phyloP scores from a whole-genome alignment of 768 basidiomycete species.

The Lactarius sp. region DNA sequence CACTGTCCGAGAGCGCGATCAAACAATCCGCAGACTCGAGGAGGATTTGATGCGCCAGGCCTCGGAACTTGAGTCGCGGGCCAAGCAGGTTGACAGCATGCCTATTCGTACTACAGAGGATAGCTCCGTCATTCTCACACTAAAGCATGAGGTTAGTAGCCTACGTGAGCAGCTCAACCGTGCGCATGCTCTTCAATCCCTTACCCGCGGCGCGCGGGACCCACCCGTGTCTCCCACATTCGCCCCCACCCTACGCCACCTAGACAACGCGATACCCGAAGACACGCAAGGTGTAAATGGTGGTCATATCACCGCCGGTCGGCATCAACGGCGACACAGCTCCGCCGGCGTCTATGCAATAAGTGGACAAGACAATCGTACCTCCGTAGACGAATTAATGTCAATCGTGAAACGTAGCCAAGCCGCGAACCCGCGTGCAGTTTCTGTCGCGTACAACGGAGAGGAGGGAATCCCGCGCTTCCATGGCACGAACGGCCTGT shows the following conservation, averaged over 20 bases:
- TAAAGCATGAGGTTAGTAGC: slow-evolving; percentile 89
- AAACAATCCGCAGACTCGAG: slow-evolving; percentile 72
- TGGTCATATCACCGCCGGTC: slow-evolving; percentile 28
- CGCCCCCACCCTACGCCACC: slow-evolving; percentile 65
- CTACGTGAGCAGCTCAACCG: slow-evolving; percentile 95
- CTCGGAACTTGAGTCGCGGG: slow-evolving; percentile 68
- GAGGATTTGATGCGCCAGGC: slow-evolving; percentile 73
- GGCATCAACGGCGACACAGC: slow-evolving; percentile 81
- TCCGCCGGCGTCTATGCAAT: slow-evolving; percentile 74
- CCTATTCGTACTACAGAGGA: slow-evolving; percentile 75
- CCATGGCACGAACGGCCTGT: slow-evolving; percentile 56
- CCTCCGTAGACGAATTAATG: slow-evolving; percentile 75
- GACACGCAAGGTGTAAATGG: slow-evolving; percentile 43
- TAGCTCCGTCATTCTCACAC: slow-evolving; percentile 75
- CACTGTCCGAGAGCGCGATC: slow-evolving; percentile 78
- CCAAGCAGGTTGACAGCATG: slow-evolving; percentile 59
- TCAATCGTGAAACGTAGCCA: slow-evolving; percentile 67
- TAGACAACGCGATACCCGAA: slow-evolving; percentile 38
- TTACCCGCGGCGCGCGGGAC: slow-evolving; percentile 67
- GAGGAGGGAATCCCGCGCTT: slow-evolving; percentile 68
- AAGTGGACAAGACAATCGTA: slow-evolving; percentile 56
- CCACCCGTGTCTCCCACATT: slow-evolving; percentile 85
- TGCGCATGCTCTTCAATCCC: slow-evolving; percentile 84
- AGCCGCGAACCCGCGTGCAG: slow-evolving; percentile 70
- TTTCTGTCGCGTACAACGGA: slow-evolving; percentile 83